Evolutionary conservation across 345 rosid species (phyloP).

Genomic region (Orychophragmus violaceus): DNA sequence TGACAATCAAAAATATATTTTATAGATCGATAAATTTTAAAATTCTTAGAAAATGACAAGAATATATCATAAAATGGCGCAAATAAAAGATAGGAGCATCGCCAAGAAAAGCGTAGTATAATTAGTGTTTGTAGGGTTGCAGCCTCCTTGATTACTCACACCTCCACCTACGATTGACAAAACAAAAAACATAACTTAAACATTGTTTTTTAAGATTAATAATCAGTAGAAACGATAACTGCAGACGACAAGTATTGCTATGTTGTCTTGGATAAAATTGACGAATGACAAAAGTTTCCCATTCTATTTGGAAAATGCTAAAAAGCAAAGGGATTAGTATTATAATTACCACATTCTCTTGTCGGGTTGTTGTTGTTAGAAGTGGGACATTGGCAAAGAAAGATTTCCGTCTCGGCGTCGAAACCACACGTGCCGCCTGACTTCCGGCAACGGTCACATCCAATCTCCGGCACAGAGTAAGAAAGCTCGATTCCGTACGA

Average conservation of each 20-base stretch:
- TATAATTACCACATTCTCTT: conserved; percentile 62
- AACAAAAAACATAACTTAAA: not conserved
- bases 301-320: not conserved
- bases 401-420: conserved; percentile 60
- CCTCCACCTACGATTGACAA: conserved; percentile 11
- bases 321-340: not conserved
- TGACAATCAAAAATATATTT: not conserved
- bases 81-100: conserved; percentile 9
- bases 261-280: not conserved
- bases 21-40: not conserved
- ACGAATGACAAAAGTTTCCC: not conserved
- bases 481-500: conserved; percentile 72
- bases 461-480: conserved; percentile 57
- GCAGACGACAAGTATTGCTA: not conserved
- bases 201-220: not conserved
- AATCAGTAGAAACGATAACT: not conserved
- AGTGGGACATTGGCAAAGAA: conserved; percentile 65
- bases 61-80: not conserved
- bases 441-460: conserved; percentile 55
- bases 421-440: conserved; percentile 88
- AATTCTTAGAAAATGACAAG: not conserved
- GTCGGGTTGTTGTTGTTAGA: conserved; percentile 50
- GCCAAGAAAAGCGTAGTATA: not conserved
- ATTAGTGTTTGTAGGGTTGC: not conserved
- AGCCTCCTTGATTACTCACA: conserved; percentile 2